phyloP scores from a whole-genome alignment of 306 rosid species.

The Cucurbita maxima region DNA sequence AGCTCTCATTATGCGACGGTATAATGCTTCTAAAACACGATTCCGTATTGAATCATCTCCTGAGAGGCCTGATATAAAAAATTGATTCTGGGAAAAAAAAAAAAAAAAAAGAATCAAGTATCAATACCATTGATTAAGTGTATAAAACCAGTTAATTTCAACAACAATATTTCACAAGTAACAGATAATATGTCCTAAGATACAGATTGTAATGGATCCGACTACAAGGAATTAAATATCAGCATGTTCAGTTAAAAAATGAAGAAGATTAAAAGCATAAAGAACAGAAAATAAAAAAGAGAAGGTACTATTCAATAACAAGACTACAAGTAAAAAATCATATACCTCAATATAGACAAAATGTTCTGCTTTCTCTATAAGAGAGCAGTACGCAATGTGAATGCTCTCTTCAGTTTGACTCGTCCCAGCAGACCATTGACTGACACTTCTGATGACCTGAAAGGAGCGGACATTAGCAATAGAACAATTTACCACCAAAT shows the following conservation, averaged over 20 bases:
- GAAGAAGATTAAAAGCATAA: no score
- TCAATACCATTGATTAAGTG: neutral
- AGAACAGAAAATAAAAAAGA: no score
- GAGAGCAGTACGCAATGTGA: slow-evolving; percentile 87
- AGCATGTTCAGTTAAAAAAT: neutral
- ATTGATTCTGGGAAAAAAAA: slow-evolving; percentile 62
- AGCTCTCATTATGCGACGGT: slow-evolving; percentile 67
- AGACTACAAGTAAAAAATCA: neutral
- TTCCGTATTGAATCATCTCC: slow-evolving; percentile 74
- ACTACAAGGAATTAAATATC: neutral
- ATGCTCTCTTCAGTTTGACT: slow-evolving; percentile 91
- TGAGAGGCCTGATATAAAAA: slow-evolving; percentile 93
- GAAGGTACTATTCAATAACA: neutral
- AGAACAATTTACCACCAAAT: neutral
- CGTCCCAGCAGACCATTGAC: slow-evolving; percentile 99
- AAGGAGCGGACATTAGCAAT: slow-evolving; percentile 9
- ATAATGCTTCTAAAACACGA: slow-evolving; percentile 82
- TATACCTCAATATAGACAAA: slow-evolving; percentile 91
- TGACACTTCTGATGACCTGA: slow-evolving; percentile 92
- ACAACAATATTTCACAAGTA: no score
- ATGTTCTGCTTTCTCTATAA: slow-evolving; percentile 84
- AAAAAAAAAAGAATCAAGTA: neutral
- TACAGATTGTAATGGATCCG: no score
- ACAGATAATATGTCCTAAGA: no score
- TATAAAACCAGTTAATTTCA: no score